phyloP scores from a whole-genome alignment of 1,284 basidiomycete species.

The Papiliotrema fonsecae region DNA sequence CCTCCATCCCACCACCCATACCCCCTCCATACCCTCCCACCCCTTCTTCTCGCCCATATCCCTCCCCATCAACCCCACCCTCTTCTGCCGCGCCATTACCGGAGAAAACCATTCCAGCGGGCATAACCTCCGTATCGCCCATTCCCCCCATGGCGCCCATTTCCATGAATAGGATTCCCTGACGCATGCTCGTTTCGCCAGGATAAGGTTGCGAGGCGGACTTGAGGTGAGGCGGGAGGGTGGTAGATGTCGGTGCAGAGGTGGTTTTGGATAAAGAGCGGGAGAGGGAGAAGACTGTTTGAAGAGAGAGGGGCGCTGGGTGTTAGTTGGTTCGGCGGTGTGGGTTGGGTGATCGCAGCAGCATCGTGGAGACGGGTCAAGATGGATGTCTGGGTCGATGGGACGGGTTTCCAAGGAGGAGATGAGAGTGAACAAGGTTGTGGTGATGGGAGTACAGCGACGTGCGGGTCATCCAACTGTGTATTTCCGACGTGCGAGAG shows the following conservation, averaged over 20 bases:
- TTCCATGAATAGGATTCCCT: slow-evolving; percentile 39
- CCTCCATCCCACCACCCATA: not conserved
- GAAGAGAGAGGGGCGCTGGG: slow-evolving; percentile 31
- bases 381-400: too few species aligned
- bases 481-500: too few species aligned
- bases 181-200: slow-evolving; percentile 37
- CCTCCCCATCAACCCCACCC: slow-evolving; percentile 35
- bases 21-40: not conserved
- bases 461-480: too few species aligned
- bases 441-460: too few species aligned
- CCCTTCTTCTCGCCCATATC: too few species aligned
- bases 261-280: slow-evolving; percentile 33
- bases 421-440: too few species aligned
- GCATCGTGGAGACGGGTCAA: too few species aligned
- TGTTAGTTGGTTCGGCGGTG: too few species aligned
- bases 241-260: slow-evolving; percentile 30
- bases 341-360: too few species aligned
- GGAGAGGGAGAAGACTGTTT: slow-evolving; percentile 35
- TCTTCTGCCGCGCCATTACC: too few species aligned
- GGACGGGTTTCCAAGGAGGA: too few species aligned
- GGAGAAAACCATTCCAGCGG: too few species aligned
- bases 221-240: slow-evolving; percentile 24
- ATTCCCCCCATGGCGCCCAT: slow-evolving; percentile 39
- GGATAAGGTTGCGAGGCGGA: slow-evolving; percentile 38
- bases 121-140: slow-evolving; percentile 35